Base-by-base conservation (phyloP, 2,329 filamentous ascomycete species). In the Aureobasidium mangrovei region DNA sequence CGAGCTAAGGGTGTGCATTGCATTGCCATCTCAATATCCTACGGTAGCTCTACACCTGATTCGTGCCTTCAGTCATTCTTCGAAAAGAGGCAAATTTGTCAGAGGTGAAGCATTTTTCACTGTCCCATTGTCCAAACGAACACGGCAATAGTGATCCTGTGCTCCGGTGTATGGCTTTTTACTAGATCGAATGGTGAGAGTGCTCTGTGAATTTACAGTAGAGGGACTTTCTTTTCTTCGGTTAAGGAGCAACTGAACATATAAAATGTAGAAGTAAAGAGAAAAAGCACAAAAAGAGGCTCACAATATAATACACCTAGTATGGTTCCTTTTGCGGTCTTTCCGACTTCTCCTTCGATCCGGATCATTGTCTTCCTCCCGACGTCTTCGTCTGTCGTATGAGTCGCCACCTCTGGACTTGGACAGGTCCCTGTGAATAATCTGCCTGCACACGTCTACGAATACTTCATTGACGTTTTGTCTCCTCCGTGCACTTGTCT, bases 381-480 rank as follows among this genome's bases (percentile, higher is more conserved):
- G 33, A 33, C 33, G 32, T 12, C 43, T 40, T 33, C 52, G 41
- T 33, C 36, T 18, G 3, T 40, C 47, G n/a, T 5, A 36, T 2
- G 36, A 36, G 8, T 7, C 3, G 8, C 47, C 32, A 24, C 33
- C 32, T n/a, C 36, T 35, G 10, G 32, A 36, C 29, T n/a, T n/a
- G 28, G 29, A n/a, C 38, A 51, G 9, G 35, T 51, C 47, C 57
- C 63, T 63, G 28, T 66, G 58, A 8, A 69, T 68, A 28, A 69
- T 69, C 61, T 69, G 67, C 60, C 67, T 58, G 57, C 66, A 68
- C 32, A 70, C 66, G 59, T 70, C 67, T 44, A 68, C 62, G 70
- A 95, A 95, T 44, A 91, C 88, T 67, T 95, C 90, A 62, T 95
- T 88, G 12, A 95, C 90, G 62, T 95, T 95, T 59, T 86, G 87